Conservation (phyloP, 768 basidiomycete genomes). For the Daedaleopsis sinensis region DNA sequence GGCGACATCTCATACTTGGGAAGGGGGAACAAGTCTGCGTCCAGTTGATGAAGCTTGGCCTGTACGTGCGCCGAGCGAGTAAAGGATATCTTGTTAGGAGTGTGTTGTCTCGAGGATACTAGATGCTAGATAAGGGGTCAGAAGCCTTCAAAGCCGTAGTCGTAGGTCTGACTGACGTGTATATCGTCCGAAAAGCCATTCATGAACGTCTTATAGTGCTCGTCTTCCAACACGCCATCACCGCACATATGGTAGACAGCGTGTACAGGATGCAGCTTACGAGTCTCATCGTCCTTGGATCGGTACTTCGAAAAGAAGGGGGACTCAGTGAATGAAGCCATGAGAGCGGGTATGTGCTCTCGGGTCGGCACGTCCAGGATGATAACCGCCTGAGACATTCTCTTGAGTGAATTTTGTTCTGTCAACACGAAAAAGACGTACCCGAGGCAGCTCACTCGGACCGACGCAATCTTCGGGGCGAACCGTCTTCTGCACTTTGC, state of each 20-base stretch:
- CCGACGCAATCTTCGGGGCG: slow-evolving; percentile 63
- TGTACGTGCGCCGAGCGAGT: slow-evolving; percentile 74
- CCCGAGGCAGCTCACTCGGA: slow-evolving; percentile 52
- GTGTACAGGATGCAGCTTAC: slow-evolving; percentile 48
- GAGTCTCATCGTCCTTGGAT: slow-evolving; percentile 42
- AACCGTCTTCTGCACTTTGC: slow-evolving; percentile 50
- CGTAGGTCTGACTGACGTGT: slow-evolving; percentile 50
- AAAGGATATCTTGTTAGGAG: slow-evolving; percentile 70
- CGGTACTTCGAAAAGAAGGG: slow-evolving; percentile 53
- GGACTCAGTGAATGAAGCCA: slow-evolving; percentile 48
- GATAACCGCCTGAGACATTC: slow-evolving; percentile 47
- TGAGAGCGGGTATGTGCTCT: slow-evolving; percentile 54
- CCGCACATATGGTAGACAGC: slow-evolving; percentile 76
- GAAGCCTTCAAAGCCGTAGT: neutral
- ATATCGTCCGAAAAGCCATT: slow-evolving; percentile 57
- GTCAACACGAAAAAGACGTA: slow-evolving; percentile 27
- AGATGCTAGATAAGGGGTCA: slow-evolving; percentile 57
- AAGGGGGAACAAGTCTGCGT: slow-evolving; percentile 71
- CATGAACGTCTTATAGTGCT: slow-evolving; percentile 75
- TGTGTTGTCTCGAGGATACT: slow-evolving; percentile 65
- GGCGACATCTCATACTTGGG: slow-evolving; percentile 55
- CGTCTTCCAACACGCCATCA: slow-evolving; percentile 67
- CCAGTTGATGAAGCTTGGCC: slow-evolving; percentile 71
- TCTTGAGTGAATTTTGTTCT: neutral
- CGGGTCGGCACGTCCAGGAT: slow-evolving; percentile 73